Base-by-base conservation (phyloP, 1,284 basidiomycete genomes). In the Ceratobasidium sp. region DNA sequence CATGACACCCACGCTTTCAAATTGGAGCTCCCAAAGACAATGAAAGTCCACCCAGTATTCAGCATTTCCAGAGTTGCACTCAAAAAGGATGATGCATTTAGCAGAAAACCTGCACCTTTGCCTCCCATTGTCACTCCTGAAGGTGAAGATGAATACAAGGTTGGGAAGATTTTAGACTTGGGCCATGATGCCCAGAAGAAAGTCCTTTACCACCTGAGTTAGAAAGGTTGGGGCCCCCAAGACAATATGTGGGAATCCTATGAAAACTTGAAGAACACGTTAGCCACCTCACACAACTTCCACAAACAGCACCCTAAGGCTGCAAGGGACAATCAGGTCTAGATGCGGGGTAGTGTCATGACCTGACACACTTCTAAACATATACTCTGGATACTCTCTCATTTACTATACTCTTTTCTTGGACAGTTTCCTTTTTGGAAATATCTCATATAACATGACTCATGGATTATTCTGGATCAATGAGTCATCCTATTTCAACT, bases 1-100 rank as follows among this genome's bases (percentile, higher is more conserved):
- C 33, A 33, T 65, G 54, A 54, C 23, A 54, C 44, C 56, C 48
- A 67, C 13, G 78, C 77, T 13, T 82, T 73, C 73, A 42, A 79
- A 54, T 61, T 82, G 28, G 42, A 81, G 48, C 76, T 83, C 44
- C 80, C 83, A 44, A 13, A 67, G 48, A 23, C 78, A 46, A 68
- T 79, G 68, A 62, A 77, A 50, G 77, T 84, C 5, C 84, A 85
- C 70, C 77, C 81, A 1, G 81, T 83, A 17, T 84, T 84, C 79
- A 82, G 84, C 66, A 78, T 81, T 3, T 79, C 75, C 17, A 80
- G 81, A 12, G 12, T 48, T 15, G 3, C 6, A 20, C 50, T 52
- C 50, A 52, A 52, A n/a, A 52, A 52, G 17, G 50, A 52, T 17
- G 57, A 78, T 28, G 20, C 38, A 26, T 65, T 73, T 17, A 52